Percentiles rank a stretch among this genome's conserved stretches.
Conservation (phyloP, 2,329 filamentous ascomycete species). For the Elsinoe perseae region DNA sequence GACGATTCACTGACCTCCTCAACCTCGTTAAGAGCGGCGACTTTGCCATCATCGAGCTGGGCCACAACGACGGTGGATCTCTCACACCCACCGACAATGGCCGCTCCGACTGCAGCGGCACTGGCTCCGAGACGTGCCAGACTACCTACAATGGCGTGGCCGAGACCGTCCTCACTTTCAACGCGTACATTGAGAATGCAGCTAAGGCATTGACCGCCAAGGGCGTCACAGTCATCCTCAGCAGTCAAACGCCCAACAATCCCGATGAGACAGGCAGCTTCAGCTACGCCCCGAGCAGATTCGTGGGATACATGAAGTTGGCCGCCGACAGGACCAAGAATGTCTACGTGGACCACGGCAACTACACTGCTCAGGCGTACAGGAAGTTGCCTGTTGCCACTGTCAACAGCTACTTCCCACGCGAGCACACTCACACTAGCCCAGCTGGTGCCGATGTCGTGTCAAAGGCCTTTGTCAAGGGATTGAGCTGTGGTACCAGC, state of each 20-base stretch:
- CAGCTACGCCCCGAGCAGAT: conserved; percentile 42
- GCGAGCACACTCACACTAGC: conserved; percentile 57
- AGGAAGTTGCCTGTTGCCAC: conserved; percentile 41
- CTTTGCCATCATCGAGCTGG: conserved; percentile 63
- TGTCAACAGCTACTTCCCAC: conserved; percentile 49
- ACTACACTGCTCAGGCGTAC: conserved; percentile 49
- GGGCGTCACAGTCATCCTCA: conserved; percentile 54
- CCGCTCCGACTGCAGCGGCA: conserved; percentile 51
- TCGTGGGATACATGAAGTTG: conserved; percentile 48
- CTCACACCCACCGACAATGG: conserved; percentile 51
- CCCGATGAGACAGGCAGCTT: conserved; percentile 53
- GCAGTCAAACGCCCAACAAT: conserved; percentile 55
- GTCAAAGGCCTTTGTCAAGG: conserved; percentile 53
- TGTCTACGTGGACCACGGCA: conserved; percentile 53
- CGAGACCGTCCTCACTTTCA: conserved; percentile 55
- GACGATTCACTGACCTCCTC: conserved; percentile 53
- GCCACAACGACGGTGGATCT: conserved; percentile 62
- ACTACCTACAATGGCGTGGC: conserved; percentile 44
- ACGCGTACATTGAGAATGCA: conserved; percentile 52
- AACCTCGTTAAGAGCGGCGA: conserved; percentile 49
- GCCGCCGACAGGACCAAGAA: conserved; percentile 43
- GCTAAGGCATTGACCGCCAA: conserved; percentile 47
- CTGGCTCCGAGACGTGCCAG: conserved; percentile 47
- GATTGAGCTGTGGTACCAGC: conserved; percentile 13
- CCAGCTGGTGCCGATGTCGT: conserved; percentile 49